A percentile compares a stretch with the other conserved stretches of the same genome.
Conservation (phyloP, 306 rosid species). For the Adenanthera pavonina region DNA sequence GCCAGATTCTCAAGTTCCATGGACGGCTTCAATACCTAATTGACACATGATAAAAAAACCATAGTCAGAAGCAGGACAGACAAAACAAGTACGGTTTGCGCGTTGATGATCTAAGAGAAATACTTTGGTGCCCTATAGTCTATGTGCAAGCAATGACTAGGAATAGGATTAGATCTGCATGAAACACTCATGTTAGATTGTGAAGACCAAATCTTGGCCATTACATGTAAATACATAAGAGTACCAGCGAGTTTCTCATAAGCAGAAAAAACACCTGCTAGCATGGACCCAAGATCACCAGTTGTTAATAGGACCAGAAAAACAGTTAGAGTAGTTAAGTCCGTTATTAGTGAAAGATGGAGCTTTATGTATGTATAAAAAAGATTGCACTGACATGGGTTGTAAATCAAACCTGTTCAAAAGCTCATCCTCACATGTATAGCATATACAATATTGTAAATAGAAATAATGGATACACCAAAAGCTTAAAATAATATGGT, state of each 20-base stretch:
- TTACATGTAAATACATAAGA: neutral
- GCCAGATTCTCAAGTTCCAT: conserved; percentile 64
- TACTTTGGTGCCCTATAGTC: neutral
- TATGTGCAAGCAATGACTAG: neutral
- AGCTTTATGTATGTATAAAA: neutral
- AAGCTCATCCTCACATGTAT: neutral
- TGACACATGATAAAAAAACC: neutral
- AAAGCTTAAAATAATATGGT: conserved; percentile 4
- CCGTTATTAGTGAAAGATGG: neutral
- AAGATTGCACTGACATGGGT: neutral
- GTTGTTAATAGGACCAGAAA: neutral
- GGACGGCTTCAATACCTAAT: conserved; percentile 72
- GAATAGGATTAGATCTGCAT: neutral
- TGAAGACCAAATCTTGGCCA: neutral
- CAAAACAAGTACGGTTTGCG: neutral
- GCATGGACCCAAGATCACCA: neutral
- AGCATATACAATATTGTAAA: neutral
- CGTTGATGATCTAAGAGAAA: neutral
- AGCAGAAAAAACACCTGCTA: neutral
- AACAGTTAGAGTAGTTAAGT: neutral
- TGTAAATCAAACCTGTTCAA: neutral
- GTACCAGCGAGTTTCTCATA: neutral
- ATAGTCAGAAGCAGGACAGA: neutral
- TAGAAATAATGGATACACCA: conserved; percentile 3
- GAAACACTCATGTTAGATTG: neutral